Percentiles rank a stretch among this genome's conserved stretches.
phyloP scores from a whole-genome alignment of 2,329 filamentous ascomycete species.

The Phialophora tarda region DNA sequence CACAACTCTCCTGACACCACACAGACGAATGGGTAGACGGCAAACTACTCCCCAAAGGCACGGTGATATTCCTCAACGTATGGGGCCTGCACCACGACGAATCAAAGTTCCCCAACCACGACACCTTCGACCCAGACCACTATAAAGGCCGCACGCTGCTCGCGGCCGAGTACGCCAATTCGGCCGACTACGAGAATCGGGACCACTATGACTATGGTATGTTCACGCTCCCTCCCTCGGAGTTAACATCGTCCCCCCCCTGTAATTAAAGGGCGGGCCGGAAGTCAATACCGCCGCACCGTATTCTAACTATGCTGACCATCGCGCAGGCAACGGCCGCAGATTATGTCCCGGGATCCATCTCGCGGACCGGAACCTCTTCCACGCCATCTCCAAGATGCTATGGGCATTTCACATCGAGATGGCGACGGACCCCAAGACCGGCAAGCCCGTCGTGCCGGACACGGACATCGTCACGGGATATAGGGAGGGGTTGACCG shows the following conservation, averaged over 20 bases:
- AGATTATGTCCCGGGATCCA: slow-evolving; percentile 45
- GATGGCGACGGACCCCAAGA: slow-evolving; percentile 28
- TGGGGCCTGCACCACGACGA: slow-evolving; percentile 53
- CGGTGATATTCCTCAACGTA: slow-evolving; percentile 55
- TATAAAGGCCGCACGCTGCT: slow-evolving; percentile 42
- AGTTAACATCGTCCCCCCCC: no score
- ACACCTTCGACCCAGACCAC: slow-evolving; percentile 49
- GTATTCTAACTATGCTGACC: neutral
- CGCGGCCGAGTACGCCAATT: slow-evolving; percentile 47
- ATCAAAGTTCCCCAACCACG: slow-evolving; percentile 47
- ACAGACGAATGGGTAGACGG: slow-evolving; percentile 46
- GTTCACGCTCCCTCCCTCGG: no score
- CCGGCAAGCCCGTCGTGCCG: slow-evolving; percentile 40
- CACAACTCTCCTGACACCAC: slow-evolving; percentile 40
- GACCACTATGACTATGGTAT: slow-evolving; percentile 43
- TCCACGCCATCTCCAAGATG: slow-evolving; percentile 40
- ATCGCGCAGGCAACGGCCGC: slow-evolving; percentile 34
- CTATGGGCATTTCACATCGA: slow-evolving; percentile 45
- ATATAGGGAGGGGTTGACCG: slow-evolving; percentile 46
- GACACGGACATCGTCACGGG: slow-evolving; percentile 47
- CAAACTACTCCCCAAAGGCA: slow-evolving; percentile 54
- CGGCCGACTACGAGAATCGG: slow-evolving; percentile 44
- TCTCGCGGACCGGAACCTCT: slow-evolving; percentile 43
- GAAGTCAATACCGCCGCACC: slow-evolving; percentile 15
- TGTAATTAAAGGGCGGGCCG: neutral